Conservation (phyloP, 495 filamentous ascomycete genomes). For the Penicillium silybi region DNA sequence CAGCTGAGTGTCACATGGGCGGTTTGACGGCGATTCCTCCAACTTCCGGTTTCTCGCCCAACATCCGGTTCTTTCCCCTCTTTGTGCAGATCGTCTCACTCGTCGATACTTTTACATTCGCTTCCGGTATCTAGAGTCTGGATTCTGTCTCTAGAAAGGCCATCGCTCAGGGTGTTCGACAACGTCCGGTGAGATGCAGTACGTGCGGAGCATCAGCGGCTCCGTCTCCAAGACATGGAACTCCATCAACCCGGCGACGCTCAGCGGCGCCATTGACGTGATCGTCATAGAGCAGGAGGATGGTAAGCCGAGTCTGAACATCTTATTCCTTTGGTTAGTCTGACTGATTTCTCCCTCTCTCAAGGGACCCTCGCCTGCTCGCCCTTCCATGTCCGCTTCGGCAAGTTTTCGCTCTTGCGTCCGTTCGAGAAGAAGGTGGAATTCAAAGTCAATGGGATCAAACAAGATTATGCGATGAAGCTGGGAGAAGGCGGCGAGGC, state of each 20-base stretch:
- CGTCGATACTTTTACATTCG: background rate
- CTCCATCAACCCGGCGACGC: conserved; percentile 95
- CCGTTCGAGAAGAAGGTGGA: conserved; percentile 99
- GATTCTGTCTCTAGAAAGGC: conserved; percentile 3
- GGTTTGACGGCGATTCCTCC: conserved; percentile 35
- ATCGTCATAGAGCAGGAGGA: conserved; percentile 98
- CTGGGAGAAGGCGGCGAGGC: conserved; percentile 95
- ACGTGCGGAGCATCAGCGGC: conserved; percentile 92
- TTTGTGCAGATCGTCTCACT: conserved; percentile 6
- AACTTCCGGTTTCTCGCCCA: conserved; percentile 22
- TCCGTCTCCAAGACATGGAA: conserved; percentile 99
- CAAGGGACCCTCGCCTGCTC: conserved; percentile 77
- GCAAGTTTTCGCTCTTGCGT: conserved; percentile 93
- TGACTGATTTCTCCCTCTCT: conserved; percentile 5
- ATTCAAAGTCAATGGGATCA: conserved; percentile 88
- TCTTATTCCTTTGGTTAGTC: background rate
- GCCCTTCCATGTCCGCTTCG: conserved; percentile 97
- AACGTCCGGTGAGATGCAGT: conserved; percentile 68
- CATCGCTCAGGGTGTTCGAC: conserved; percentile 16
- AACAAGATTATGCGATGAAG: conserved; percentile 96
- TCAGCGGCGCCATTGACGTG: conserved; percentile 97
- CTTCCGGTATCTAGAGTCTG: background rate
- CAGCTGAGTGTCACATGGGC: conserved; percentile 43
- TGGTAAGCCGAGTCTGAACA: conserved; percentile 46
- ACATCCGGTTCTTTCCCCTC: conserved; percentile 12